Evolutionary conservation across 164 flowering plant species (phyloP).

Genomic region (Brasenia schreberi): DNA sequence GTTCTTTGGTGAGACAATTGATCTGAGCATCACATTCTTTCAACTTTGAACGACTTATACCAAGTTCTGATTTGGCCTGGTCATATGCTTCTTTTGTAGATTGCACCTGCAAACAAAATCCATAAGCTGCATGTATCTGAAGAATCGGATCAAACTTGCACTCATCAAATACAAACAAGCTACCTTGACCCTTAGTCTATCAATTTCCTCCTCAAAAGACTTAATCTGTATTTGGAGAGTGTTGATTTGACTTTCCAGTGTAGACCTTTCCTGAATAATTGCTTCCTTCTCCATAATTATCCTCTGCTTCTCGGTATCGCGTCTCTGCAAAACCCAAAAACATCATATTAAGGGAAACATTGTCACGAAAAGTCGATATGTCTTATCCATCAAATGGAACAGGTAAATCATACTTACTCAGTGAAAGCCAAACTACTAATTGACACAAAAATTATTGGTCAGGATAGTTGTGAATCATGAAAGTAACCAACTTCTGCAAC

Average conservation of each 20-base stretch:
- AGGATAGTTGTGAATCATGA: no score
- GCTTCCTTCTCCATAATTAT: constrained; percentile 93
- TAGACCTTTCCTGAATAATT: constrained; percentile 42
- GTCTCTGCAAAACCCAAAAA: constrained; percentile 29
- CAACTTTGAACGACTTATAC: constrained; percentile 48
- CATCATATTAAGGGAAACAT: constrained; percentile 3
- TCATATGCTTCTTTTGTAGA: constrained; percentile 37
- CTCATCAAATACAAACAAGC: neutral
- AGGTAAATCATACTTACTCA: no score
- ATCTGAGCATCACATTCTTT: constrained; percentile 88
- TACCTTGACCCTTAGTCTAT: constrained; percentile 50
- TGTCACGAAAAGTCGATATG: neutral
- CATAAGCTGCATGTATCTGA: neutral
- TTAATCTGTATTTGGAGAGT: constrained; percentile 37
- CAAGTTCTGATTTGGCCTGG: constrained; percentile 50
- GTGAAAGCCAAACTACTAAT: no score
- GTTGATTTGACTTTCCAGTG: constrained; percentile 56
- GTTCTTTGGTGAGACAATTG: constrained; percentile 59
- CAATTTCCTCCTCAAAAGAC: constrained; percentile 43
- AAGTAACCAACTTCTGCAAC: no score
- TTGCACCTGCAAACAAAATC: constrained; percentile 33
- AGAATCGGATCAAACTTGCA: neutral
- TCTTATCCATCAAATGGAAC: neutral
- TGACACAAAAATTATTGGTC: no score
- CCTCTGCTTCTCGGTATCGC: constrained; percentile 75